Evolutionary conservation across 2,329 filamentous ascomycete species (phyloP).

Genomic region (Xenosphaeropsis pyriputrescens): DNA sequence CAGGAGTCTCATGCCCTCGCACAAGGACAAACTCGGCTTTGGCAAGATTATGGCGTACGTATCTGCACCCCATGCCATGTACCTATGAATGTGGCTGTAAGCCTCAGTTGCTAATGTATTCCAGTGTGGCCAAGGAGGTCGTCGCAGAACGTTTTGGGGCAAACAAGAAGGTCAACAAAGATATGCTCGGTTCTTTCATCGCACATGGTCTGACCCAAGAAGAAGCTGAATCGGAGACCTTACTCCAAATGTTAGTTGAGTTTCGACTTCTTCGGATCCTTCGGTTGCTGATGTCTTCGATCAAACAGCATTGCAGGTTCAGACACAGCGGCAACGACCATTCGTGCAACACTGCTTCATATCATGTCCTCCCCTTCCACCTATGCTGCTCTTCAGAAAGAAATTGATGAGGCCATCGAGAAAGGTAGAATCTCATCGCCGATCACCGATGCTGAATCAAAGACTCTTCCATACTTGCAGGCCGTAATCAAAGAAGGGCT

Average conservation of each 20-base stretch:
- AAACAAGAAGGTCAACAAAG: constrained; percentile 25
- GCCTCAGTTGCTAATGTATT: constrained; percentile 12
- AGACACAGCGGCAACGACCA: constrained; percentile 39
- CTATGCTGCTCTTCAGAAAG: constrained; percentile 3
- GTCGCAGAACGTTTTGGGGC: constrained; percentile 28
- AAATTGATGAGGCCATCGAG: constrained; percentile 2
- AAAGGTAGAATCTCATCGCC: constrained; percentile 7
- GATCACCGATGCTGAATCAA: constrained; percentile 20
- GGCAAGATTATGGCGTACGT: constrained; percentile 29
- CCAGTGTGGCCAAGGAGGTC: constrained; percentile 26
- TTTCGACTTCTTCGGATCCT: too few relatives aligned
- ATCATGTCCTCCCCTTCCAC: constrained; percentile 7
- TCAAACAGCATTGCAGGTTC: constrained; percentile 30
- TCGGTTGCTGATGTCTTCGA: too few relatives aligned
- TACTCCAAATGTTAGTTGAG: constrained; percentile 10
- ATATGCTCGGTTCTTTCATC: constrained; percentile 39
- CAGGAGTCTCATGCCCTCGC: constrained; percentile 24
- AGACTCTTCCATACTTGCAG: constrained; percentile 29
- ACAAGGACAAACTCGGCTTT: constrained; percentile 22
- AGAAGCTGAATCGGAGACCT: constrained; percentile 6
- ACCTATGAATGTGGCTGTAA: constrained; percentile 8
- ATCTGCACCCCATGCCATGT: too few relatives aligned
- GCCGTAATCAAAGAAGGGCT: constrained; percentile 33
- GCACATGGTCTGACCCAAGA: constrained; percentile 19
- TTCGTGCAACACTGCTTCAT: constrained; percentile 17